A percentile compares a stretch with the other conserved stretches of the same genome.
Conservation (phyloP, 495 filamentous ascomycete species). For the Letharia lupina region DNA sequence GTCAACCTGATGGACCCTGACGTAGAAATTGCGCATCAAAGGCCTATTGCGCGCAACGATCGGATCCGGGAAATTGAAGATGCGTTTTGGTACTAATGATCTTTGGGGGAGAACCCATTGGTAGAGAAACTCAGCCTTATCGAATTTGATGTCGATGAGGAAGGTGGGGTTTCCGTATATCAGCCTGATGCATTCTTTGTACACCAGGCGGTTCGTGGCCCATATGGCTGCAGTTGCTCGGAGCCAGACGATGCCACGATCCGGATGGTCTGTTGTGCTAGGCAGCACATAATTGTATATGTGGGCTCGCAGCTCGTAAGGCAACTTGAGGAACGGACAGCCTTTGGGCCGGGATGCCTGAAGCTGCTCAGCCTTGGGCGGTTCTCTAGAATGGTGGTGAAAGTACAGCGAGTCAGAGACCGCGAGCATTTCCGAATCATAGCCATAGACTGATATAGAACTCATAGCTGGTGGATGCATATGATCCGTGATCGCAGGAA, state of each 20-base stretch:
- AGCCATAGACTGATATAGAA: conserved; percentile 15
- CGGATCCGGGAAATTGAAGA: conserved; percentile 28
- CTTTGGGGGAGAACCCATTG: conserved; percentile 28
- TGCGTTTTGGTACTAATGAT: conserved; percentile 28
- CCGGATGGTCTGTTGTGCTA: not conserved
- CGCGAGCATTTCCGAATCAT: conserved; percentile 8
- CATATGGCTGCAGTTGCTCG: conserved; percentile 35
- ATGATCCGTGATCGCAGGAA: too few relatives aligned
- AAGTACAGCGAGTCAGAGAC: not conserved
- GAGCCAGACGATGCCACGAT: conserved; percentile 3
- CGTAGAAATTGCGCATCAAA: conserved; percentile 31
- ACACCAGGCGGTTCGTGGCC: conserved; percentile 34
- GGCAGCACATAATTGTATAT: conserved; percentile 27
- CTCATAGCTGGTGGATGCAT: not conserved
- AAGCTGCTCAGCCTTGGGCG: not conserved
- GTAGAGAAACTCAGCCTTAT: conserved; percentile 36
- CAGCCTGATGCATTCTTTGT: conserved; percentile 39
- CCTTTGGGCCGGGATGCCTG: not conserved
- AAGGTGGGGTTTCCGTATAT: conserved; percentile 43
- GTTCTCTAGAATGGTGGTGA: not conserved
- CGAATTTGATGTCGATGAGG: conserved; percentile 41
- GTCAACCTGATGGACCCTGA: conserved; percentile 35
- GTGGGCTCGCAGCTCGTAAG: conserved; percentile 25
- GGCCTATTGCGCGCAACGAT: conserved; percentile 28
- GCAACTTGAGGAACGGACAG: conserved; percentile 23